These are phyloP conservation scores for Yarrowia keelungensis DNA, from an alignment of 805 yeast genomes.

Conservation along the genomic window DNA sequence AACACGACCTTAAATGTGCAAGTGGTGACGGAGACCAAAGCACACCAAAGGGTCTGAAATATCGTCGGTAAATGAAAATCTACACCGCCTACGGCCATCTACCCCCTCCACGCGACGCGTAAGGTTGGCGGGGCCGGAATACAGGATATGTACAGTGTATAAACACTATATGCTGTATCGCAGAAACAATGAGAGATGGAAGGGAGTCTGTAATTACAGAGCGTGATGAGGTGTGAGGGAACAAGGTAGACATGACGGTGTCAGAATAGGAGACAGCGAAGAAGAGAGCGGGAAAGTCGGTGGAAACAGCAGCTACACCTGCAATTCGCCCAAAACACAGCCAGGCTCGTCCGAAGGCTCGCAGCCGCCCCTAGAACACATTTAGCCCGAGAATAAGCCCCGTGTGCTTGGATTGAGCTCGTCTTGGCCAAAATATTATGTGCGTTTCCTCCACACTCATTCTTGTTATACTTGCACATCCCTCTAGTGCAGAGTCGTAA, in stretches of 20 bases:
- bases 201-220: constrained; percentile 20
- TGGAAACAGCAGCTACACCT: too few species aligned
- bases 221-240: not conserved
- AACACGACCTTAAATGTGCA: not conserved
- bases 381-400: not conserved
- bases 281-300: too few species aligned
- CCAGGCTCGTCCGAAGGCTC: too few species aligned
- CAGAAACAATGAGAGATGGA: constrained; percentile 27
- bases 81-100: not conserved
- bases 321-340: too few species aligned
- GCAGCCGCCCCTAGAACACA: too few species aligned
- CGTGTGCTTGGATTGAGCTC: not conserved
- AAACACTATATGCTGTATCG: constrained; percentile 22
- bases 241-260: too few species aligned
- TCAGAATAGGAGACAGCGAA: too few species aligned
- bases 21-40: too few species aligned
- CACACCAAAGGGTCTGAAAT: too few species aligned
- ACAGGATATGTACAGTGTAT: constrained; percentile 32
- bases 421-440: constrained; percentile 8
- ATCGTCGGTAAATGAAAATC: too few species aligned
- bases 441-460: constrained; percentile 34
- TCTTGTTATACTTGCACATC: constrained; percentile 37
- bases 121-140: constrained; percentile 31
- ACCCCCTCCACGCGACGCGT: constrained; percentile 28
- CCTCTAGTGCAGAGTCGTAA: constrained; percentile 37